A percentile compares a stretch with the other conserved stretches of the same genome.
These are phyloP conservation scores for Suhomyces wounanorum DNA, from an alignment of 1,139 yeast species.

Conservation along the genomic window DNA sequence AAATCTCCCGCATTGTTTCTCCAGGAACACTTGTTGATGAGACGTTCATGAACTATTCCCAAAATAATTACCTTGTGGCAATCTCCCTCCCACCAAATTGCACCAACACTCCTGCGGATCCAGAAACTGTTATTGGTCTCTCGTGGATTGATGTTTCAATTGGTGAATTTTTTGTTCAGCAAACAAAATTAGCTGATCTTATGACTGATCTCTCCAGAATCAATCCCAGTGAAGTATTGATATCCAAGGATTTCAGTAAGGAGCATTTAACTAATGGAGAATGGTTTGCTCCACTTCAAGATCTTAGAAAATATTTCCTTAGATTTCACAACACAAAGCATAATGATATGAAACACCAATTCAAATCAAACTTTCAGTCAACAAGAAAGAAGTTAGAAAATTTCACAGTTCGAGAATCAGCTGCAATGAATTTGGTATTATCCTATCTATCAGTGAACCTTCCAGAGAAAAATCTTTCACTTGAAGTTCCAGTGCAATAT, in stretches of 20 bases:
- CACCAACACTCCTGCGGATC: constrained; percentile 45
- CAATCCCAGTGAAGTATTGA: constrained; percentile 64
- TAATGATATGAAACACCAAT: constrained; percentile 35
- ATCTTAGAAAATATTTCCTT: constrained; percentile 60
- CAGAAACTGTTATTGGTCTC: constrained; percentile 60
- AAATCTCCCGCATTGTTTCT: constrained; percentile 77
- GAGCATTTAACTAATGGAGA: constrained; percentile 41
- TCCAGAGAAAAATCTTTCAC: constrained; percentile 40
- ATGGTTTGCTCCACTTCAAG: constrained; percentile 63
- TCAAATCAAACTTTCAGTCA: constrained; percentile 52
- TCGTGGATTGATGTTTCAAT: constrained; percentile 90
- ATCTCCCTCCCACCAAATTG: constrained; percentile 58
- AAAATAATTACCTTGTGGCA: constrained; percentile 70
- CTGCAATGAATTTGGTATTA: constrained; percentile 47
- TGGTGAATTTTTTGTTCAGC: constrained; percentile 73
- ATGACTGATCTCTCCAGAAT: constrained; percentile 64
- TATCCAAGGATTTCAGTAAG: constrained; percentile 40
- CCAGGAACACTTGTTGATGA: constrained; percentile 95
- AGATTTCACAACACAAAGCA: constrained; percentile 49
- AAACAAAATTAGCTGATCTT: constrained; percentile 55
- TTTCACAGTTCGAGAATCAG: constrained; percentile 46
- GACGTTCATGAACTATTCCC: constrained; percentile 69
- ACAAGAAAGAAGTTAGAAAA: constrained; percentile 58
- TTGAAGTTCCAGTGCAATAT: constrained; percentile 41
- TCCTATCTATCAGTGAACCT: constrained; percentile 44